Conservation (phyloP, 192 early-diverging fungal genomes). For the Haplosporangium gracile region DNA sequence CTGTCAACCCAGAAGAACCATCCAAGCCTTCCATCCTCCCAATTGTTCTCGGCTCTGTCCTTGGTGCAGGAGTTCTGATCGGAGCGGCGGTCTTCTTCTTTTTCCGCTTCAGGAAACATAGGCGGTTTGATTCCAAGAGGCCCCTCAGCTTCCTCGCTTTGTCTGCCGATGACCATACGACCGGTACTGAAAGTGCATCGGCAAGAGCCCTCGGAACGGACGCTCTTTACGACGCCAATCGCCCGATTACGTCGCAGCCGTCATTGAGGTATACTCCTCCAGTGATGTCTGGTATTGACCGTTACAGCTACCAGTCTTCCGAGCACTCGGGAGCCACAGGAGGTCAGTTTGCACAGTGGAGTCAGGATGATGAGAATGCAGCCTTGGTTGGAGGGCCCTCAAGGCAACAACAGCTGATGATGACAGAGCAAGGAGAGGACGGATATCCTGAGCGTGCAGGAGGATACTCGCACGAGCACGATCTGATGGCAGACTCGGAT, state of each 20-base stretch:
- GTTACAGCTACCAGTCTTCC: constrained; percentile 39
- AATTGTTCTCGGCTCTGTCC: constrained; percentile 42
- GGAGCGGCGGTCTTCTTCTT: constrained; percentile 41
- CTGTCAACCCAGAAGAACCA: constrained; percentile 15
- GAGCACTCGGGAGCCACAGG: constrained; percentile 24
- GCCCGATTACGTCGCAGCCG: constrained; percentile 32
- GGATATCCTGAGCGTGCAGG: constrained; percentile 16
- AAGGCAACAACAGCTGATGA: constrained; percentile 22
- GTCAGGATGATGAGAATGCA: constrained; percentile 52
- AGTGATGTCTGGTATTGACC: constrained; percentile 19
- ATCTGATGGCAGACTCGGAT: constrained; percentile 7
- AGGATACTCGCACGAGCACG: constrained; percentile 15
- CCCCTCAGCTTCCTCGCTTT: constrained; percentile 52
- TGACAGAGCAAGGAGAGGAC: constrained; percentile 9
- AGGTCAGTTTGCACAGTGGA: constrained; percentile 39
- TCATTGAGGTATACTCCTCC: constrained; percentile 43
- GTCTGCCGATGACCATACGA: constrained; percentile 32
- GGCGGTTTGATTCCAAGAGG: constrained; percentile 42
- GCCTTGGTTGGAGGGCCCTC: constrained; percentile 31
- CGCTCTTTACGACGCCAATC: constrained; percentile 21
- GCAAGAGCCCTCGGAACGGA: constrained; percentile 20
- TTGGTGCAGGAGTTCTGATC: constrained; percentile 26
- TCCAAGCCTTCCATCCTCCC: constrained; percentile 24
- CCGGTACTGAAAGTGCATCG: constrained; percentile 6
- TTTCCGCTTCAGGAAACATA: constrained; percentile 33